These are phyloP conservation scores for Atkinsonella hypoxylon DNA, from an alignment of 2,329 filamentous ascomycete species.

Conservation along the genomic window DNA sequence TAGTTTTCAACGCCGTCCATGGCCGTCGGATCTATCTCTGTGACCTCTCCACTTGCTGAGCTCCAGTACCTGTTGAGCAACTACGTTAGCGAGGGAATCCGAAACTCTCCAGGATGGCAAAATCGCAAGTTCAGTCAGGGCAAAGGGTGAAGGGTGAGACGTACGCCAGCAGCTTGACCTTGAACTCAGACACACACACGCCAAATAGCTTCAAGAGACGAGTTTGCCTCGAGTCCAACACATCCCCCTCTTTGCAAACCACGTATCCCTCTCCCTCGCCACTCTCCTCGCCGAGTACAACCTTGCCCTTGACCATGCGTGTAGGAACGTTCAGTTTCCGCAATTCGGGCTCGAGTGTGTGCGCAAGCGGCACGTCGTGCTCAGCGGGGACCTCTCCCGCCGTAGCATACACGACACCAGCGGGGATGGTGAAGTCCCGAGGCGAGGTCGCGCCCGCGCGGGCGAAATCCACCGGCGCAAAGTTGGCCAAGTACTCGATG, in stretches of 20 bases:
- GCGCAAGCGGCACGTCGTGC: constrained; percentile 76
- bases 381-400: constrained; percentile 70
- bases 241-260: constrained; percentile 76
- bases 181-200: constrained; percentile 83
- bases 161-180: constrained; percentile 64
- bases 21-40: constrained; percentile 33
- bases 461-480: constrained; percentile 76
- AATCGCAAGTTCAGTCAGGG: background rate
- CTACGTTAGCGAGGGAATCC: background rate
- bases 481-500: constrained; percentile 57
- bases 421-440: constrained; percentile 67
- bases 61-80: constrained; percentile 42
- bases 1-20: constrained; percentile 24
- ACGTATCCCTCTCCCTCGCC: constrained; percentile 51
- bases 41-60: constrained; percentile 45
- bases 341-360: constrained; percentile 83
- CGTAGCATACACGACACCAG: constrained; percentile 68
- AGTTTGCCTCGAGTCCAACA: constrained; percentile 83
- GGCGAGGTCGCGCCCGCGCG: constrained; percentile 69
- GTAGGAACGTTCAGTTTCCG: constrained; percentile 84
- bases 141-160: constrained; percentile 16
- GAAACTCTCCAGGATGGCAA: background rate
- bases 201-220: constrained; percentile 89
- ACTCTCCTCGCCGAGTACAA: constrained; percentile 52
- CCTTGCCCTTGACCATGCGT: constrained; percentile 75